Evolutionary conservation across 106 monocot genomes (phyloP), one percentile per base, ranked within the genome.

Genomic region (Allium fistulosum): DNA sequence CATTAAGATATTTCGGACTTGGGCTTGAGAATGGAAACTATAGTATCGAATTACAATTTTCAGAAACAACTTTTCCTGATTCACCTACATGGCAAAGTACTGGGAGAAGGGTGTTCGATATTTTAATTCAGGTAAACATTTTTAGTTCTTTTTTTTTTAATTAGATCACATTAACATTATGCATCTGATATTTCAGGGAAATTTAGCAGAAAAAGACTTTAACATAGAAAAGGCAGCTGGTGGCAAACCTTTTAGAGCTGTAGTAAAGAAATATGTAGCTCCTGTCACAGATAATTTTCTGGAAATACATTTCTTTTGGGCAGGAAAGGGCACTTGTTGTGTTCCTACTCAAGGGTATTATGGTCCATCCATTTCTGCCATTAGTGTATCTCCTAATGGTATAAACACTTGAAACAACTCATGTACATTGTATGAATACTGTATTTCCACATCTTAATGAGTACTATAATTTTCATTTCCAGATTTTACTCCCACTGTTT

Each of bases 1-100:
- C 96, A 62, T 71, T 96, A 57, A 81, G 96, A 82, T 96, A 96
- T 63, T 96, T 88, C 68, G 96, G 91, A 9, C 28, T 96, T 55
- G 91, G 91, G 7, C 91, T 96, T 74, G 69, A 96, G 76, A 96
- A 91, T 82, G 96, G 96, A 55, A 88, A 92, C 66, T 97, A 97
- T 55, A 79, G 75, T 9, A 46, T 97, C 62, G 82, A 62, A 14
- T 71, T 97, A 8, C 78, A 82, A 45, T 97, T 87, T 74, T 65
- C 88, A 14, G 96, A 97, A 63, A 82, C 65, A 59, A 60, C 9
- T 9, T 66, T 68, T n/a, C 51, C 69, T 4, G 69, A 74, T 69
- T 17, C 77, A 61, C 78, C 57, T 57, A 71, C 61, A 11, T 97
- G 88, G 88, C 15, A 76, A 49, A 92, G 82, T 75, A 26, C 77